Percentiles rank a stretch among this genome's conserved stretches.
Evolutionary conservation across 495 filamentous ascomycete species (phyloP).

Genomic region (Podospora anserina): DNA sequence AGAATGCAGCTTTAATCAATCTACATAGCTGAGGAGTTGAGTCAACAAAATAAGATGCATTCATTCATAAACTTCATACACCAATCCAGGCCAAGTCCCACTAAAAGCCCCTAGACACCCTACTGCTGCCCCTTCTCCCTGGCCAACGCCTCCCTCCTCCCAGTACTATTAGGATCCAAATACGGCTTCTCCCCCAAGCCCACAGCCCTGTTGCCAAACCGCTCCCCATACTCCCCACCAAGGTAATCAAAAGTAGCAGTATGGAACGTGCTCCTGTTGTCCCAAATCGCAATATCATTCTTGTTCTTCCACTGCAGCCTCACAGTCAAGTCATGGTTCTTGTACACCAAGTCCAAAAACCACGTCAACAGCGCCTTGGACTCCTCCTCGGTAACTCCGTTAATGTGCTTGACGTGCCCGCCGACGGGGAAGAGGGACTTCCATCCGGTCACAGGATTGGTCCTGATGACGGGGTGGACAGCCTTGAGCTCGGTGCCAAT

Average conservation of each 20-base stretch:
- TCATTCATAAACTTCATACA: background rate
- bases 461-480: slow-evolving; percentile 67
- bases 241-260: slow-evolving; percentile 65
- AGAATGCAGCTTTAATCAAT: no score
- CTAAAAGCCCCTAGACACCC: background rate
- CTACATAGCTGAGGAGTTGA: no score
- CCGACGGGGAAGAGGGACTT: slow-evolving; percentile 67
- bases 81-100: background rate
- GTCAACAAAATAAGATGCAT: background rate
- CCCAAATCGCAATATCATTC: slow-evolving; percentile 72
- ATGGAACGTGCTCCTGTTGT: slow-evolving; percentile 67
- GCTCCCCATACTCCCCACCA: slow-evolving; percentile 49
- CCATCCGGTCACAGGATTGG: slow-evolving; percentile 77
- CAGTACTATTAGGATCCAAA: slow-evolving; percentile 57
- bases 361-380: slow-evolving; percentile 55
- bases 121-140: background rate
- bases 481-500: slow-evolving; percentile 57
- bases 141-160: slow-evolving; percentile 51
- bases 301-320: slow-evolving; percentile 60
- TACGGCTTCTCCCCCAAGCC: slow-evolving; percentile 65
- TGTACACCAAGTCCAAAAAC: slow-evolving; percentile 57
- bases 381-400: slow-evolving; percentile 62
- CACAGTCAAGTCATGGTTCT: slow-evolving; percentile 76
- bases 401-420: slow-evolving; percentile 59
- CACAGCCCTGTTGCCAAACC: slow-evolving; percentile 61